These are phyloP conservation scores for Knufia fluminis DNA, from an alignment of 2,329 filamentous ascomycete genomes.

Conservation along the genomic window DNA sequence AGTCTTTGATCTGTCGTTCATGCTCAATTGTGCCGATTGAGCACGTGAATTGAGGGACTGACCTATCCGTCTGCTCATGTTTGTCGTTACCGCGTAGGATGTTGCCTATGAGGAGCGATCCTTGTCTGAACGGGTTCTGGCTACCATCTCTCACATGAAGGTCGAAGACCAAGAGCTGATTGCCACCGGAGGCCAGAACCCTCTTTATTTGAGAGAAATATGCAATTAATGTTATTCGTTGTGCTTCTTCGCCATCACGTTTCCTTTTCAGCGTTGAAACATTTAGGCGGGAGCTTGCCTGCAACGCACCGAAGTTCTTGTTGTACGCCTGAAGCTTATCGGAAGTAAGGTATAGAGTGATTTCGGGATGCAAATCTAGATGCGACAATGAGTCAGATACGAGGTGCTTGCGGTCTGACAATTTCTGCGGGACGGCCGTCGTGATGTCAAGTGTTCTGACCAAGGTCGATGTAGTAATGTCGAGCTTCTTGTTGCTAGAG, in stretches of 20 bases:
- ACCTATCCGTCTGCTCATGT: not conserved
- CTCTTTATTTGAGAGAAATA: constrained; percentile 38
- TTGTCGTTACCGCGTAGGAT: constrained; percentile 8
- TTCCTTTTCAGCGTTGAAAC: constrained; percentile 21
- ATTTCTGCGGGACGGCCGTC: constrained; percentile 25
- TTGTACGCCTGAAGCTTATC: constrained; percentile 35
- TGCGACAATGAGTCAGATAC: constrained; percentile 31
- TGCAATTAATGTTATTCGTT: constrained; percentile 31
- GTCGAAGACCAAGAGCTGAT: constrained; percentile 37
- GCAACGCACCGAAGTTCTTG: constrained; percentile 38
- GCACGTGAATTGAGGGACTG: not conserved
- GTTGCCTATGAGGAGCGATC: constrained; percentile 16
- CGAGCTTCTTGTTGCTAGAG: not conserved
- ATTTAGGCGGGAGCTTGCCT: constrained; percentile 32
- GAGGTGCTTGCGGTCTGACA: constrained; percentile 36
- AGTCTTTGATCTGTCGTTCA: not conserved
- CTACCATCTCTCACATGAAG: constrained; percentile 25
- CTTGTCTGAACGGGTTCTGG: constrained; percentile 18
- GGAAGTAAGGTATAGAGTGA: constrained; percentile 20
- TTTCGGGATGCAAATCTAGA: constrained; percentile 30
- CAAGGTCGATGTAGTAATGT: not conserved
- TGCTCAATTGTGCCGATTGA: not conserved
- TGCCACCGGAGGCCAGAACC: constrained; percentile 33
- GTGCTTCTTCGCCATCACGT: constrained; percentile 18
- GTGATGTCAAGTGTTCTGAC: constrained; percentile 7